Conservation (phyloP, 2,329 filamentous ascomycete genomes). For the Ilyonectria mors-panacis region DNA sequence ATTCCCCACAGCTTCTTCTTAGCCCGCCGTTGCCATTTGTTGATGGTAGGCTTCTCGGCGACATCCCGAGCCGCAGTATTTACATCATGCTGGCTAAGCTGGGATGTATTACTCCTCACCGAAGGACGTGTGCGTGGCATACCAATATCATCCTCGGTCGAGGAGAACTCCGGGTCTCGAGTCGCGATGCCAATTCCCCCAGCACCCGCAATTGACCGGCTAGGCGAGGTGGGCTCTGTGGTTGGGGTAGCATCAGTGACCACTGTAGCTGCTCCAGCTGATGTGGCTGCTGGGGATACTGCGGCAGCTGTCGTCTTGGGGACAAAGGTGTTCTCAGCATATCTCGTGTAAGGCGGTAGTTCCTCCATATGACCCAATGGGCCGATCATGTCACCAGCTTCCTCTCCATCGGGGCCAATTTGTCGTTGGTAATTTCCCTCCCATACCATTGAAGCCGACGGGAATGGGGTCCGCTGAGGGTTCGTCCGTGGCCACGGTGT, state of each 20-base stretch:
- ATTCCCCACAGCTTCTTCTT: constrained; percentile 71
- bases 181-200: constrained; percentile 74
- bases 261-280: constrained; percentile 29
- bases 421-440: constrained; percentile 79
- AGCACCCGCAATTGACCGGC: constrained; percentile 65
- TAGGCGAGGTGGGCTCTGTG: constrained; percentile 30
- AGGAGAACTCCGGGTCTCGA: constrained; percentile 74
- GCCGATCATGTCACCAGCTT: constrained; percentile 88
- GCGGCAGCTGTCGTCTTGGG: constrained; percentile 38
- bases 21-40: constrained; percentile 69
- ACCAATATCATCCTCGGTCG: constrained; percentile 67
- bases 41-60: constrained; percentile 63
- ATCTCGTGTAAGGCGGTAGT: constrained; percentile 91
- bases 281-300: constrained; percentile 14
- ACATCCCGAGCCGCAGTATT: constrained; percentile 63
- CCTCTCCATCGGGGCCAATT: constrained; percentile 85
- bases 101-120: constrained; percentile 63
- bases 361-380: constrained; percentile 92
- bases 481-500: constrained; percentile 70
- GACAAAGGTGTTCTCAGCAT: constrained; percentile 80
- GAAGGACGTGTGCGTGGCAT: constrained; percentile 67
- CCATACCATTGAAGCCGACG: constrained; percentile 81
- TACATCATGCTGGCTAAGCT: constrained; percentile 68
- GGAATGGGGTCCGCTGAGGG: constrained; percentile 67
- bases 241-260: constrained; percentile 4